Evolutionary conservation across 306 rosid species (phyloP), one percentile per base, ranked within the genome.

Genomic region (Inga oerstediana): DNA sequence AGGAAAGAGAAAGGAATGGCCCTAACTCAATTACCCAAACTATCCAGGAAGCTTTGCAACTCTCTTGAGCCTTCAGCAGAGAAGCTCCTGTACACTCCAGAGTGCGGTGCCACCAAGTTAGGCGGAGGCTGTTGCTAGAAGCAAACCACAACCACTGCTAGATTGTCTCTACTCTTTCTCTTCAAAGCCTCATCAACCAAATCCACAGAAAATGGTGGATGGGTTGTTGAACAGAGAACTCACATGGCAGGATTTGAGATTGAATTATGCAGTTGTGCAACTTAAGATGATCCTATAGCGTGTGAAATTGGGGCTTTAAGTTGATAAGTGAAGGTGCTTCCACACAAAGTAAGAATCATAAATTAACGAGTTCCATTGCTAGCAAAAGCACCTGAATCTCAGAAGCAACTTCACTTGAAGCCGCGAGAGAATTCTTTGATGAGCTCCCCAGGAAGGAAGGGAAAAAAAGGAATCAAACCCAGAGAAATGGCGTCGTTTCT

Each of bases 371-470:
- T 32, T 74, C 84, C 84, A 81, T 13, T 68, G 14, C 68, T 65
- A 74, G 65, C 74, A 74, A 22, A 81, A 80, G 80, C 84, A 74
- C 84, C 80, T 81, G 84, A 81, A 81, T 81, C 12, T 58, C 4
- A 81, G 37, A n/a, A 81, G 79, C 56, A 80, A 81, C 51, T 4
- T 81, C 74, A 81, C 84, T 0, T 80, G 75, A 22, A 81, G 73
- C 79, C 80, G 35, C 2, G 73, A 74, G 16, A 81, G 84, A 7
- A 81, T 27, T 81, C 84, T 39, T 34, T 75, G 8, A 81, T 41
- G 51, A 81, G 73, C 14, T 81, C 84, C 7, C 74, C 75, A 4
- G 84, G 80, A 5, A 81, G 35, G 35, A 71, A 56, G 16, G 72
- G 59, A 10, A 77, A 59, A 4, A 77, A 24, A 1, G 80, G 72